These are phyloP conservation scores for Talaromyces sp. DNA, from an alignment of 2,329 filamentous ascomycete species.

Conservation along the genomic window DNA sequence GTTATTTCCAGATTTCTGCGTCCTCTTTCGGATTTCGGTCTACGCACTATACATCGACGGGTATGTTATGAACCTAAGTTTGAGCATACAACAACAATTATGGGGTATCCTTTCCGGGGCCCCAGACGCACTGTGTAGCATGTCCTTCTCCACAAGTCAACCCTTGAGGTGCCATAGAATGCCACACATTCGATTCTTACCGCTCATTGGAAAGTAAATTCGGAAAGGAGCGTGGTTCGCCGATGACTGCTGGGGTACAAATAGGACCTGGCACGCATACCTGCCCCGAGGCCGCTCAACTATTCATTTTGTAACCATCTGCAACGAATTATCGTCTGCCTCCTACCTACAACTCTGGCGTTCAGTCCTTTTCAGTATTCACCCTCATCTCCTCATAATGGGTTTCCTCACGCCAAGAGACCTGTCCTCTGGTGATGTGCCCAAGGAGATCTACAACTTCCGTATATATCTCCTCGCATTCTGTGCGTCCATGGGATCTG, in stretches of 20 bases:
- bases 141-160: neutral
- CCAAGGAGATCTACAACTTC: conserved; percentile 5
- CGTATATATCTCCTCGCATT: conserved; percentile 11
- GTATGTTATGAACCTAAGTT: neutral
- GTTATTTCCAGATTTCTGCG: too few species aligned
- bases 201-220: too few species aligned
- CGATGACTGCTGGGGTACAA: neutral
- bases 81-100: neutral
- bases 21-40: too few species aligned
- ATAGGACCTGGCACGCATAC: neutral
- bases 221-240: too few species aligned
- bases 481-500: conserved; percentile 24
- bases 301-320: too few species aligned
- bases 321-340: too few species aligned
- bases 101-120: neutral
- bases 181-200: too few species aligned
- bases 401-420: conserved; percentile 4
- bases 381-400: neutral
- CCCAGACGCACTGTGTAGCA: neutral
- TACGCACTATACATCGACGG: neutral
- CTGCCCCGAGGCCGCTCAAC: too few species aligned
- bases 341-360: neutral
- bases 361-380: too few species aligned
- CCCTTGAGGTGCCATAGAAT: too few species aligned
- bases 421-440: conserved; percentile 5